Evolutionary conservation across 176 grass and related monocot species (phyloP).

Genomic region (Neostapfia colusana): DNA sequence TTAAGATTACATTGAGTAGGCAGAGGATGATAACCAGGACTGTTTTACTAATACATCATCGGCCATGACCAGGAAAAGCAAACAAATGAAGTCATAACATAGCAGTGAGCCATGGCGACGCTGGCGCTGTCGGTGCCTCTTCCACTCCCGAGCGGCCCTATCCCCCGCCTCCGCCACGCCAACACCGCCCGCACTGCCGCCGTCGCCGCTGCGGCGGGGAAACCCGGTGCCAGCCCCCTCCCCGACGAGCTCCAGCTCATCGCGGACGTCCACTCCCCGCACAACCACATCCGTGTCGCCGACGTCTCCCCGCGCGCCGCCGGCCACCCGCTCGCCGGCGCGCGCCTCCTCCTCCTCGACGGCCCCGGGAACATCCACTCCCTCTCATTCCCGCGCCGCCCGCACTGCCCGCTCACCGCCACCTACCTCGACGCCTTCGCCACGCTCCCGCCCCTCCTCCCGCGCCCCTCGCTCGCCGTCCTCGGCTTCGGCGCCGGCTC

Average conservation of each 20-base stretch:
- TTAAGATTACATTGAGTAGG: too few relatives aligned
- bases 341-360: constrained; percentile 86
- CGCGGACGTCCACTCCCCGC: constrained; percentile 52
- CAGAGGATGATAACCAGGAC: too few relatives aligned
- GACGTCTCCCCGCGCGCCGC: constrained; percentile 65
- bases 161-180: background rate
- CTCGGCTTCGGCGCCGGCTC: constrained; percentile 83
- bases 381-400: constrained; percentile 50
- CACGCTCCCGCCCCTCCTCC: constrained; percentile 64
- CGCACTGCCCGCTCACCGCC: constrained; percentile 44
- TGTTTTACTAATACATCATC: too few relatives aligned
- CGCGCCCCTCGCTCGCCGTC: constrained; percentile 54
- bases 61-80: too few relatives aligned
- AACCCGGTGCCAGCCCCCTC: background rate
- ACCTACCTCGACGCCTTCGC: constrained; percentile 82
- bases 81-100: too few relatives aligned
- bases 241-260: constrained; percentile 59
- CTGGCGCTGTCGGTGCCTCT: background rate
- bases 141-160: background rate
- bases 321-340: constrained; percentile 72
- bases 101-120: background rate
- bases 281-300: constrained; percentile 83
- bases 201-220: background rate
- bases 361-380: constrained; percentile 82
- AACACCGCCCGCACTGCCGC: background rate